Percentiles rank a stretch among this genome's conserved stretches.
phyloP scores from a whole-genome alignment of 176 grass and related monocot genomes.

The Hordeum marinum region DNA sequence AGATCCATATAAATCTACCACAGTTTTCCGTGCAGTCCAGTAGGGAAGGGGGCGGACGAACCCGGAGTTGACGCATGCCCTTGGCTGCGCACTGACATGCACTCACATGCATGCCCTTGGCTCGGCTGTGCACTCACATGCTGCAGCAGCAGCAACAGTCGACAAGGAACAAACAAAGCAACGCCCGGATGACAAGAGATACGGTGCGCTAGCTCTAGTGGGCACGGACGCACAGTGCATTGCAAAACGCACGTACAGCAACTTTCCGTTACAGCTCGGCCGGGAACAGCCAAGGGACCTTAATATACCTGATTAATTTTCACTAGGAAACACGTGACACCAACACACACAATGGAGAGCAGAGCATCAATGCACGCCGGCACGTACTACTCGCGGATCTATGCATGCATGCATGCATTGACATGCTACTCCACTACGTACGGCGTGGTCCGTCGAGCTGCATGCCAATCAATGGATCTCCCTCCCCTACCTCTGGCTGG shows the following conservation, averaged over 20 bases:
- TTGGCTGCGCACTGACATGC: too few relatives aligned
- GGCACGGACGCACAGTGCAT: background rate
- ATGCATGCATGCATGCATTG: background rate
- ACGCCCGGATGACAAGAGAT: background rate
- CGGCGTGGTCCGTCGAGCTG: background rate
- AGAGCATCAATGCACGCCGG: background rate
- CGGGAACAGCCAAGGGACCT: background rate
- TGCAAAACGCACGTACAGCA: background rate
- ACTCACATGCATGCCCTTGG: too few relatives aligned
- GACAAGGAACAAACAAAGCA: background rate
- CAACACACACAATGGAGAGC: background rate
- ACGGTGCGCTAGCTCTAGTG: too few relatives aligned
- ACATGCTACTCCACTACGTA: background rate
- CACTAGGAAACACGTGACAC: background rate
- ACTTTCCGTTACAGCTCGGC: background rate
- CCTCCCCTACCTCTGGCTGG: background rate
- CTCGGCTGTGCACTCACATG: background rate
- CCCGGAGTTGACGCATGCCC: too few relatives aligned
- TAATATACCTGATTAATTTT: background rate
- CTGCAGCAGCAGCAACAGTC: background rate
- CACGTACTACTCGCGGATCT: conserved; percentile 1
- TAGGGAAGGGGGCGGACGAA: too few relatives aligned
- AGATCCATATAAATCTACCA: too few relatives aligned
- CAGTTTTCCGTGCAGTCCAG: too few relatives aligned
- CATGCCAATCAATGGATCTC: background rate